These are phyloP conservation scores for Coemansia reversa DNA, from an alignment of 192 early-diverging fungal species.

Conservation along the genomic window DNA sequence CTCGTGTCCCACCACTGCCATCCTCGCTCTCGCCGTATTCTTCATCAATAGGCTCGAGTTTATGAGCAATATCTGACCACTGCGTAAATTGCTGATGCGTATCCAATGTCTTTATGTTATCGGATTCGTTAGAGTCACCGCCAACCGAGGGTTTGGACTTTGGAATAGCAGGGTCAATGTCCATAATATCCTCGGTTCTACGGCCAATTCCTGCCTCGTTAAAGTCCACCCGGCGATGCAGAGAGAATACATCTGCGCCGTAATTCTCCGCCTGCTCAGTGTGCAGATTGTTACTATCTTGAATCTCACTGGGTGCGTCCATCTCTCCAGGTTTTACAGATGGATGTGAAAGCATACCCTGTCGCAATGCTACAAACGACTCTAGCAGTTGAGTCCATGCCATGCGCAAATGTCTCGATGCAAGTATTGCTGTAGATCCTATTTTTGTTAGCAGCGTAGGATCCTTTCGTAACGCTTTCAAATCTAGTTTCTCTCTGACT, in stretches of 20 bases:
- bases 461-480: slow-evolving; percentile 11
- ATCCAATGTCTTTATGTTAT: neutral
- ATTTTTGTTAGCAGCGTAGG: slow-evolving; percentile 4
- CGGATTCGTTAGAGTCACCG: neutral
- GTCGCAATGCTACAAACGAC: slow-evolving; percentile 28
- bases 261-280: neutral
- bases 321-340: neutral
- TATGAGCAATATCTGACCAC: slow-evolving; percentile 26
- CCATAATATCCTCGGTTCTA: slow-evolving; percentile 35
- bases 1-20: slow-evolving; percentile 2
- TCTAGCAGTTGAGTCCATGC: slow-evolving; percentile 42
- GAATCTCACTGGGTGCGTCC: neutral
- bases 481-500: slow-evolving; percentile 19
- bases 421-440: slow-evolving; percentile 5
- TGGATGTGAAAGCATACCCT: slow-evolving; percentile 15
- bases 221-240: slow-evolving; percentile 41
- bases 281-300: neutral
- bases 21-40: slow-evolving; percentile 3
- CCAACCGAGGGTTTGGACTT: neutral
- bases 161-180: slow-evolving; percentile 7
- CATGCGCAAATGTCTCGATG: slow-evolving; percentile 24
- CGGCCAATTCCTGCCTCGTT: slow-evolving; percentile 39
- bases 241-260: slow-evolving; percentile 1
- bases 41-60: slow-evolving; percentile 21
- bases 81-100: slow-evolving; percentile 7